Base-by-base conservation (phyloP, 2,329 filamentous ascomycete genomes). In the Aspergillus ochraceus region DNA sequence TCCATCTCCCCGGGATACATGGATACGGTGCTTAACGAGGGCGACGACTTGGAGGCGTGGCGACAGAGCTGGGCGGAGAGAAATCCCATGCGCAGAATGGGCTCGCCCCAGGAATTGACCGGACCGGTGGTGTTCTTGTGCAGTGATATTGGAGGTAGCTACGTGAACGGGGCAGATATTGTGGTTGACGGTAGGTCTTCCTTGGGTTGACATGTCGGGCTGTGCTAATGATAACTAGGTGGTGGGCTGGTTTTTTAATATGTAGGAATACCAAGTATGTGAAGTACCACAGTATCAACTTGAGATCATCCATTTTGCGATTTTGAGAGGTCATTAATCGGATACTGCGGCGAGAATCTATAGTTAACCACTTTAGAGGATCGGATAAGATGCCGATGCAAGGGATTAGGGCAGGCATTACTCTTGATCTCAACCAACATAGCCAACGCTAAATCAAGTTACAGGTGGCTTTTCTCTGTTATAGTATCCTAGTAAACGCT, bases 21-120 rank as follows among this genome's bases (percentile, higher is more conserved):
- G 86, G 88, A 91, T 69, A 91, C 88, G 2, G 84, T 90, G 9
- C 75, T 92, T 52, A 92, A 91, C 67, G 86, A 87, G 63, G 87
- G 87, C 0, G 80, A 83, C 2, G 84, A 83, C 1, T 70, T 90
- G 51, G 80, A 79, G 9, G 78, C 79, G 29, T 82, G 81, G 46
- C 77, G 84, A 59, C 76, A 75, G 39, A 78, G 81, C 1, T 90
- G 87, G 88, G 78, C 79, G 24, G 76, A 75, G 39, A 75, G 85
- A 59, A 86, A 87, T 68, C 88, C 88, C 0, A 81, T 83, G 74
- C 86, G 88, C 0, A 76, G 88, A 39, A 89, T 90, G 85, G 87
- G 87, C 0, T 66, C 79, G 57, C 83, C 85, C 1, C 81, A 84
- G 68, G 88, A 90, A 73, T 67, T 90, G 54, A 84, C 84, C 0